Conservation (phyloP, 805 yeast genomes). For the Ogataea saltuana region DNA sequence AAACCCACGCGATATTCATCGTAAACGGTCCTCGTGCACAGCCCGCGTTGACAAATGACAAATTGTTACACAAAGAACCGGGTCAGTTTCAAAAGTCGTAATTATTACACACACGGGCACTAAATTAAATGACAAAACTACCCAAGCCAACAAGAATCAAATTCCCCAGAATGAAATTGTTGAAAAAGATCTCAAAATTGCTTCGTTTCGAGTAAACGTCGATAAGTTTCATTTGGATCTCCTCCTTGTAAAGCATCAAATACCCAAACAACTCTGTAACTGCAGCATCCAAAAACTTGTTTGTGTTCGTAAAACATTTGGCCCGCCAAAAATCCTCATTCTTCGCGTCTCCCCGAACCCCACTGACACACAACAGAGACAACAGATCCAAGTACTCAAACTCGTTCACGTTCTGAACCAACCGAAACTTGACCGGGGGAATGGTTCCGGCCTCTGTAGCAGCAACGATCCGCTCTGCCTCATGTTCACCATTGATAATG, state of each 20-base stretch:
- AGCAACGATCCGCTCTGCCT: not conserved
- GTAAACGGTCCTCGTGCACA: too few relatives aligned
- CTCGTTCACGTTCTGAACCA: constrained; percentile 47
- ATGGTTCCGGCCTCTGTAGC: constrained; percentile 22
- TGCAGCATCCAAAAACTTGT: constrained; percentile 32
- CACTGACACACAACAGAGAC: constrained; percentile 25
- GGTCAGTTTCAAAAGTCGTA: too few relatives aligned
- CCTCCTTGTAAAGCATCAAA: constrained; percentile 35
- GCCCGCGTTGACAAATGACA: too few relatives aligned
- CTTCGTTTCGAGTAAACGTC: constrained; percentile 34
- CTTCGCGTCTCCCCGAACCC: constrained; percentile 9
- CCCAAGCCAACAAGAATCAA: constrained; percentile 41
- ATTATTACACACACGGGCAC: too few relatives aligned
- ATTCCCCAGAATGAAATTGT: constrained; percentile 40
- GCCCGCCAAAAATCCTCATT: constrained; percentile 16
- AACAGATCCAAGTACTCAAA: constrained; percentile 40
- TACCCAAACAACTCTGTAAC: constrained; percentile 32
- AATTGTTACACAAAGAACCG: too few relatives aligned
- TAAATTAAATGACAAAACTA: constrained; percentile 38
- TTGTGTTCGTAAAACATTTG: constrained; percentile 31
- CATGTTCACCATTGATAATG: not conserved
- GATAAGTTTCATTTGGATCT: constrained; percentile 32
- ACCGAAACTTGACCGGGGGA: constrained; percentile 43
- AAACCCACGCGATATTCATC: too few relatives aligned
- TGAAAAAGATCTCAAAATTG: constrained; percentile 38